Evolutionary conservation across 495 filamentous ascomycete species (phyloP), one percentile per base, ranked within the genome.

Genomic region (Cudoniella acicularis): DNA sequence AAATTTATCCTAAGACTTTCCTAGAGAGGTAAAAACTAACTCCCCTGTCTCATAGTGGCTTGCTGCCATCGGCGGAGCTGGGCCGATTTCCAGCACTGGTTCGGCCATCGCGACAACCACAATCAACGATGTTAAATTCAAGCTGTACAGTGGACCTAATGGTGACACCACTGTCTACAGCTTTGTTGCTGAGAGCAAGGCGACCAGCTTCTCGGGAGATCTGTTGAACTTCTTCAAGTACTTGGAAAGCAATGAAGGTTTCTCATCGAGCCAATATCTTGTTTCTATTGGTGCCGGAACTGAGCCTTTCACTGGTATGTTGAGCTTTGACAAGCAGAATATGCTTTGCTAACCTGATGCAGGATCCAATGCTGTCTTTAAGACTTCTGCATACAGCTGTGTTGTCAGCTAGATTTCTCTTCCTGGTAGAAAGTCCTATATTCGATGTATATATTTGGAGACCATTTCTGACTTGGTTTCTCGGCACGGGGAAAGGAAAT

Each of bases 71-170:
- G 84, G 83, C 27, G 83, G 81, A 49, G 83, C 85, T 2, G 83
- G 82, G 10, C 83, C 84, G 3, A 87, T 87, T 67, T 84, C 81
- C 11, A 75, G 75, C 25, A 82, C 75, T 6, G 83, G 83, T 52
- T 74, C 72, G 10, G 26, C 83, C 1, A 73, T 85, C 56, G 80
- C 78, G 6, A 83, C 76, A 1, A 69, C 75, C 3, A 81, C 68
- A 18, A 77, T 88, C 53, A 78, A 66, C 21, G 79, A 80, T 11
- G 65, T 69, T 23, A 62, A 53, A 10, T 87, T 79, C 76, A 74
- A 80, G 18, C 68, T 88, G 56, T 85, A 77, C 64, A 67, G 69
- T 9, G 84, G 85, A n/a, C 70, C 65, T 13, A 86, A 86, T 60
- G 81, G 79, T 43, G 57, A 54, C 40, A 85, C 77, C 64, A 76